These are phyloP conservation scores for Gastrolobium bilobum DNA, from an alignment of 306 rosid species.

Conservation along the genomic window DNA sequence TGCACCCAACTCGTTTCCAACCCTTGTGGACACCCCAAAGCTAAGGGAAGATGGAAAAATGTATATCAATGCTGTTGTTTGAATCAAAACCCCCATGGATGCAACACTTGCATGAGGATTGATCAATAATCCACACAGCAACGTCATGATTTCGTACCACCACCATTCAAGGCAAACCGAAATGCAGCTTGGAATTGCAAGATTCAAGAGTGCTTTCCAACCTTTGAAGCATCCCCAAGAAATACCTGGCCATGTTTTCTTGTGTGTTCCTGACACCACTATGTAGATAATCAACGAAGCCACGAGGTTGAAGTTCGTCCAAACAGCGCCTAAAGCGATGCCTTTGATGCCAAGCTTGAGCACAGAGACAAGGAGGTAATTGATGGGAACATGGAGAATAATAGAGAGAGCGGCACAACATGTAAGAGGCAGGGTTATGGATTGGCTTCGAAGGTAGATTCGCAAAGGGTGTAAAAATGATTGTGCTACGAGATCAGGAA, in stretches of 20 bases:
- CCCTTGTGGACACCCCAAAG: conserved; percentile 54
- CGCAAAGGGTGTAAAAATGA: conserved; percentile 52
- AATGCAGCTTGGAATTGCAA: conserved; percentile 53
- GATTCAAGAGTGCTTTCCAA: conserved; percentile 30
- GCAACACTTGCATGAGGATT: conserved; percentile 56
- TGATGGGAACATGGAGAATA: conserved; percentile 54
- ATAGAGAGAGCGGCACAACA: conserved; percentile 48
- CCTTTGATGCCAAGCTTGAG: conserved; percentile 54
- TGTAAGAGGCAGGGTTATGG: conserved; percentile 50
- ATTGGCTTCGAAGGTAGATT: conserved; percentile 56
- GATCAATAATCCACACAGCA: conserved; percentile 45
- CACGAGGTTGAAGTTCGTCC: conserved; percentile 52
- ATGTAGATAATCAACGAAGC: conserved; percentile 39
- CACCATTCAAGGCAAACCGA: conserved; percentile 62
- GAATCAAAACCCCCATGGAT: conserved; percentile 55
- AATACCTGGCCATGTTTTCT: conserved; percentile 35
- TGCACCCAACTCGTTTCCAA: conserved; percentile 54
- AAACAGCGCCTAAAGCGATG: conserved; percentile 45
- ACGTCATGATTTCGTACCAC: conserved; percentile 61
- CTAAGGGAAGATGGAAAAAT: conserved; percentile 52
- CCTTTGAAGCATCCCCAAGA: conserved; percentile 21
- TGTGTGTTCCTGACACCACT: not conserved
- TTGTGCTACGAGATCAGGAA: conserved; percentile 54
- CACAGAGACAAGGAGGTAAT: conserved; percentile 45
- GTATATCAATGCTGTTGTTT: conserved; percentile 53